Evolutionary conservation across 2,329 filamentous ascomycete species (phyloP), one percentile per base, ranked within the genome.

Genomic region (Zasmidium angulare): DNA sequence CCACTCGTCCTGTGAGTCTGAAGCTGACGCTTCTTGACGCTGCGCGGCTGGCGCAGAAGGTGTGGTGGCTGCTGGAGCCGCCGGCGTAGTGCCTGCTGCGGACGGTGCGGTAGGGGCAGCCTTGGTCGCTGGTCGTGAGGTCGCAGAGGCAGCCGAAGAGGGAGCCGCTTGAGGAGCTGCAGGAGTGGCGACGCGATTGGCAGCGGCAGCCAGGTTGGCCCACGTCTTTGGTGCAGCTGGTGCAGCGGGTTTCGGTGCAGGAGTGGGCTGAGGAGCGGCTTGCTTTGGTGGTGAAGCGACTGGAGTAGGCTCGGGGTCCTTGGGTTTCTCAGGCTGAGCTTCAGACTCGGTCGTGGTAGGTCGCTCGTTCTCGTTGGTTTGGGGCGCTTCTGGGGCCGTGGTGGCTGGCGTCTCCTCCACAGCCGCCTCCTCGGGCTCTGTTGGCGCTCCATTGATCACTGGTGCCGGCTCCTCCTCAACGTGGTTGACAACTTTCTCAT

Each of bases 1-100:
- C 95, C 95, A 99, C 71, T 90, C 91, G 60, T 89, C 82, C 66
- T 84, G 81, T 82, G 86, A 64, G 68, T 69, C 73, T 62, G 72
- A 79, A 66, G 72, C 79, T 20, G 74, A 63, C 22, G 75, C 63
- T 24, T 79, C 69, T 46, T 74, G 68, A 22, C 74, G 69, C 54
- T 66, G 62, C 24, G 67, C 66, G 50, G 78, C 69, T 50, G 78
- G 64, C 23, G 66, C 67, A 71, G 65, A 69, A 58, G 64, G 72
- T 62, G 52, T 72, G 68, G 60, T 61, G 50, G 61, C 65, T 58
- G 72, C 49, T 29, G 65, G 46, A 36, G 29, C 61, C 69, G 79
- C n/a, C n/a, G n/a, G 72, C 50, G 79, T 68, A 40, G 74, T 65
- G 23, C 58, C 60, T 46, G 66, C 60, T 11, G 64, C 57, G 46